Base-by-base conservation (phyloP, 345 rosid genomes). In the Limnanthes douglasii region DNA sequence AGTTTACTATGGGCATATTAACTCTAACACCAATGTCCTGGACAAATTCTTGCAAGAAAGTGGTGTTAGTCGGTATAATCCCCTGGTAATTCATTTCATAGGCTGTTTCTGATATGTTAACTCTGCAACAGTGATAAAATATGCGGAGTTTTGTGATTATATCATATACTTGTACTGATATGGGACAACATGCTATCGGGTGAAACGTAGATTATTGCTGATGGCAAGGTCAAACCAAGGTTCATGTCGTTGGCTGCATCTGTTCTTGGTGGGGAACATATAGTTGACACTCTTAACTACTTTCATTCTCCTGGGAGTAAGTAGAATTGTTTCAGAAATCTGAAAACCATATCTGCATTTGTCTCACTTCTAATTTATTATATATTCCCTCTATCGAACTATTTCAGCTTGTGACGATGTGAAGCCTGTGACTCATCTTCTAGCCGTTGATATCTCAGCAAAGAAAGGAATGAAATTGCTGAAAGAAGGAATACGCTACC, bases 401-500 rank as follows among this genome's bases (percentile, higher is more conserved):
- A 53, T 57, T 55, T 13, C 75, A 90, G 98, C 92, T 43, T 24
- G 57, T 21, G 94, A 84, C 53, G 73, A 90, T 57, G 54, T 90
- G 69, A 90, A 90, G 70, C 74, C 88, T 17, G 96, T 90, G 38
- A 80, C 98, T 46, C 98, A 90, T 71, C 82, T 90, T 65, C 88
- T 90, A 34, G 73, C 65, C 59, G 79, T 75, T 63, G 96, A 84
- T 56, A 47, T 80, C 37, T 45, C 77, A 39, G 70, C 83, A 23
- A 61, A 57, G 75, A 75, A 62, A 53, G 96, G 98, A 48, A 54
- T 70, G 43, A 84, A 78, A 49, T 59, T 90, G 62, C 70, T 90
- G 50, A 85, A 49, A 39, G 82, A 90, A 69, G 98, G 96, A 61
- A 57, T 90, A 21, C 74, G 40, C 42, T 90, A 72, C 61, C 80